Conservation (phyloP, 208 protist species). For the Perkinsela sp. region DNA sequence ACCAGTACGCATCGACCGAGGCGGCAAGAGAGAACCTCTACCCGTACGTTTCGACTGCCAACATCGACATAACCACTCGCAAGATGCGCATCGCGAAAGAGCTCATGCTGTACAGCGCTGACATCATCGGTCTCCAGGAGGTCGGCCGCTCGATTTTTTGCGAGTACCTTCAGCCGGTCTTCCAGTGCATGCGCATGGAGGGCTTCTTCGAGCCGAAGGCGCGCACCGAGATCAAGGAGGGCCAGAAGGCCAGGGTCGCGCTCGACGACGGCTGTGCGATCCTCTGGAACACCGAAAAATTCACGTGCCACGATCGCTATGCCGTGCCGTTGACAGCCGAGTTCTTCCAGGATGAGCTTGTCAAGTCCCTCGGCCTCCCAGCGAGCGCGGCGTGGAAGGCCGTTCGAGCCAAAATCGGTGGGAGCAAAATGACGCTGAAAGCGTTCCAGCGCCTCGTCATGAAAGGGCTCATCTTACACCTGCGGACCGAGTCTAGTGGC, state of each 20-base stretch:
- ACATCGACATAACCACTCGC: conserved; percentile 27
- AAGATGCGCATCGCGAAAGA: conserved; percentile 40
- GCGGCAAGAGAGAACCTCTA: conserved; percentile 31
- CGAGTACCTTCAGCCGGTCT: conserved; percentile 20
- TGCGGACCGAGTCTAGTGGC: neutral
- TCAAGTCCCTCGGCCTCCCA: neutral
- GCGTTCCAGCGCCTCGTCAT: neutral
- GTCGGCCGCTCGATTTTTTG: conserved; percentile 41
- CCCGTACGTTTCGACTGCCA: conserved; percentile 37
- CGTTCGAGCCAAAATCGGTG: neutral
- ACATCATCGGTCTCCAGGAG: conserved; percentile 57
- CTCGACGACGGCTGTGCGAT: neutral
- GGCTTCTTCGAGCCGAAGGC: conserved; percentile 37
- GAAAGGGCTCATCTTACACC: neutral
- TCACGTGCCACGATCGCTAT: neutral
- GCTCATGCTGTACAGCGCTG: conserved; percentile 32
- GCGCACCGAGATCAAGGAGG: neutral
- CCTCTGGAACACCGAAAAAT: neutral
- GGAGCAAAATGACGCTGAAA: neutral
- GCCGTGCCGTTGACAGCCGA: neutral
- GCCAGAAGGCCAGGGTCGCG: neutral
- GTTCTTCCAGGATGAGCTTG: neutral
- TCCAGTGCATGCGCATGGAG: conserved; percentile 26
- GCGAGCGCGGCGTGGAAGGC: neutral
- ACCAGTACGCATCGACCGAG: conserved; percentile 37